Base-by-base conservation (phyloP, 371 early-diverging fungal species). In the Mortierella sp. region DNA sequence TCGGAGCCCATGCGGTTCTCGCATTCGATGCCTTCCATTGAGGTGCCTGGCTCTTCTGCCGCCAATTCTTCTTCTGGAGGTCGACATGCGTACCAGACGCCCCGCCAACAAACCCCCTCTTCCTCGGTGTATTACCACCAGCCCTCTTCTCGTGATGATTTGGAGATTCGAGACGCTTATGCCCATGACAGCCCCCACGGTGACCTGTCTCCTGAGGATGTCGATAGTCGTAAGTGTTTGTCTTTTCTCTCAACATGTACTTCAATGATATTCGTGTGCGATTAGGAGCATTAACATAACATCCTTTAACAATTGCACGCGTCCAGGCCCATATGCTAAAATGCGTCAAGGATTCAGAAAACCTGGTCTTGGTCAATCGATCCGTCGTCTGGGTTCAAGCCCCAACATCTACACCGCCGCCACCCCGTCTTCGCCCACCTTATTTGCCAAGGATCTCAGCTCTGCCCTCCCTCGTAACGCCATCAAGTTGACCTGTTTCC, bases 401-500 rank as follows among this genome's bases (percentile, higher is more conserved):
- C 57, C 72, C 9, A 71, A 76, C 55, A 76, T 78, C 40, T 76
- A 72, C 67, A 75, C 59, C 14, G 37, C 53, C 61, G 28, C 61
- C 46, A 11, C 34, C 5, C 26, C 37, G 28, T 26, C 67, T 31
- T 48, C 61, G 8, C 31, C 19, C 16, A 13, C 21, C 10, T 43
- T 43, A 3, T n/a, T 48, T 9, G 46, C 55, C 34, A 72, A 75
- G 26, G 81, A 85, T 28, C 44, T 81, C 11, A 51, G 55, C 74
- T 40, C 71, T 0, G 75, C 69, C 34, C 69, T 79, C 24, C 75
- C 82, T n/a, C 78, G 73, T 4, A 85, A 81, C 61, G 67, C 79
- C n/a, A 85, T 85, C 72, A 81, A 79, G 69, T 37, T 85, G n/a
- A 85, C 86, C 8, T 85, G 86, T 54, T 85, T 85, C 75, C 81